phyloP scores from a whole-genome alignment of 2,329 filamentous ascomycete species.

The Monilinia polystroma region DNA sequence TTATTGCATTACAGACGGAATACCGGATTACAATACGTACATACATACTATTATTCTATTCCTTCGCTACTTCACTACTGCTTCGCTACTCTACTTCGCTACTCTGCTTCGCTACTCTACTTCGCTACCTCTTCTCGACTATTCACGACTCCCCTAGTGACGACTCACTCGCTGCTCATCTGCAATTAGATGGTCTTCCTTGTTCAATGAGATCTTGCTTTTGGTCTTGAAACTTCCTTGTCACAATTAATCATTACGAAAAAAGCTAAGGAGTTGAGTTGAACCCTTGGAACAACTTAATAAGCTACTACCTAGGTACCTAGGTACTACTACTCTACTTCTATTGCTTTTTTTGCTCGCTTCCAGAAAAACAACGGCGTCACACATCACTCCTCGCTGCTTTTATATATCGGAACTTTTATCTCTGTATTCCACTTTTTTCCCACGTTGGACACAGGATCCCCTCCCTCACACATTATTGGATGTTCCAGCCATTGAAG shows the following conservation, averaged over 20 bases:
- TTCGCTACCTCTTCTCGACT: background rate
- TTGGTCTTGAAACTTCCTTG: background rate
- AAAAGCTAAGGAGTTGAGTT: background rate
- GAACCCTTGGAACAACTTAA: background rate
- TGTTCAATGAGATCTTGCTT: constrained; percentile 1
- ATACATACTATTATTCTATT: background rate
- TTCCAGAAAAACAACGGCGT: constrained; percentile 14
- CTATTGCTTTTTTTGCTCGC: background rate
- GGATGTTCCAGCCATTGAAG: constrained; percentile 2
- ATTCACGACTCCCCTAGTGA: background rate
- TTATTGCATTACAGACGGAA: background rate
- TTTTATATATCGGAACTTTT: constrained; percentile 19
- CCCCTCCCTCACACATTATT: background rate
- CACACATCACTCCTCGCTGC: constrained; percentile 14
- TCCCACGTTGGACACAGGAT: constrained; percentile 12
- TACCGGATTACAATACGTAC: background rate
- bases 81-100: background rate
- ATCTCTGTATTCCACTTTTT: constrained; percentile 11
- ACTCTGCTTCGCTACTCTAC: background rate
- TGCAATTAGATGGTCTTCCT: constrained; percentile 11
- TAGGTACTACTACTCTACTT: background rate
- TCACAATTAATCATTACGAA: background rate
- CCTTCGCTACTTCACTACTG: background rate
- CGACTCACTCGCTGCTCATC: background rate
- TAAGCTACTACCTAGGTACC: background rate